phyloP scores from a whole-genome alignment of 192 early-diverging fungal genomes.

The Phlyctochytrium arcticum region DNA sequence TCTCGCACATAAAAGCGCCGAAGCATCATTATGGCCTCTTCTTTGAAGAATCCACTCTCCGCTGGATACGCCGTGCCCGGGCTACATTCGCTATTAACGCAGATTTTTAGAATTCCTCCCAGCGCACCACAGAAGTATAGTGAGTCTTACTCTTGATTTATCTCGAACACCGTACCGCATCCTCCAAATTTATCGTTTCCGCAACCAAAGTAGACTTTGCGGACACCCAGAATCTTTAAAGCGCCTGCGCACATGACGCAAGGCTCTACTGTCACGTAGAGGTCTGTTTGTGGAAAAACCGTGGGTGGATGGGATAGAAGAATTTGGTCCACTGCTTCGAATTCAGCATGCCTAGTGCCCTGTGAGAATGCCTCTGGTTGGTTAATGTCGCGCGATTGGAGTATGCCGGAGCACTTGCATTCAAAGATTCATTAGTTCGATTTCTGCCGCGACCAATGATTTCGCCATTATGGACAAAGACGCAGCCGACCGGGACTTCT shows the following conservation, averaged over 20 bases:
- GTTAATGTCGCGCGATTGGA: neutral
- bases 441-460: slow-evolving; percentile 85
- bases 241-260: slow-evolving; percentile 98
- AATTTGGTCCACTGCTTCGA: slow-evolving; percentile 87
- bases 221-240: slow-evolving; percentile 71
- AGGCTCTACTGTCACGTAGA: slow-evolving; percentile 98
- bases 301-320: slow-evolving; percentile 23
- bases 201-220: slow-evolving; percentile 88
- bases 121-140: slow-evolving; percentile 8
- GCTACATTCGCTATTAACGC: neutral
- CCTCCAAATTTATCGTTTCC: slow-evolving; percentile 95
- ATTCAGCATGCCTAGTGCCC: slow-evolving; percentile 92
- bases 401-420: slow-evolving; percentile 52
- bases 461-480: slow-evolving; percentile 67
- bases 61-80: slow-evolving; percentile 51
- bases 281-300: slow-evolving; percentile 50
- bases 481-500: slow-evolving; percentile 97
- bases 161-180: slow-evolving; percentile 82
- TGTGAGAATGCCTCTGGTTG: slow-evolving; percentile 19
- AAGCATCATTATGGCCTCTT: slow-evolving; percentile 83
- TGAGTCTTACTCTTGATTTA: slow-evolving; percentile 66
- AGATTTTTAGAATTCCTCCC: neutral
- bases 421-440: slow-evolving; percentile 77
- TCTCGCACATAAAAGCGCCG: slow-evolving; percentile 91
- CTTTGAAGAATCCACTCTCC: slow-evolving; percentile 64